These are phyloP conservation scores for Rubia tinctorum DNA, from an alignment of 305 asterid species.

Conservation along the genomic window DNA sequence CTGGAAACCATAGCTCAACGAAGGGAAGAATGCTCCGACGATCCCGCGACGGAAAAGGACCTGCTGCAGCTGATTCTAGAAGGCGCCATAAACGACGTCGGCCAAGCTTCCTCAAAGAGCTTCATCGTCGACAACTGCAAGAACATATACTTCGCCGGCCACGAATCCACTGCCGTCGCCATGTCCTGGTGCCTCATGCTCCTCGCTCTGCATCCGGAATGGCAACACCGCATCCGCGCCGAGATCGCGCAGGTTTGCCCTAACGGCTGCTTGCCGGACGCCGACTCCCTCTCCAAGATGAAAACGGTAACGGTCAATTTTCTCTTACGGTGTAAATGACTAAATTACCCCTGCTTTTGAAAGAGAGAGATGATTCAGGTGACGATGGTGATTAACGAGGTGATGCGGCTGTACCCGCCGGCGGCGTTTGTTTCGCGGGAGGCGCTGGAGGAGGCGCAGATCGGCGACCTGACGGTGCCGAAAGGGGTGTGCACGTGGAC, in stretches of 20 bases:
- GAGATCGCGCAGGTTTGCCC: constrained; percentile 45
- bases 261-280: constrained; percentile 26
- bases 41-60: constrained; percentile 41
- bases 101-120: constrained; percentile 43
- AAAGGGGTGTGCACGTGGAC: constrained; percentile 85
- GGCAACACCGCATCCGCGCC: constrained; percentile 61
- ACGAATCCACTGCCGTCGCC: constrained; percentile 85
- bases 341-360: too few relatives aligned
- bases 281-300: constrained; percentile 57
- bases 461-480: constrained; percentile 63
- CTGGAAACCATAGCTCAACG: constrained; percentile 65
- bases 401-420: constrained; percentile 71
- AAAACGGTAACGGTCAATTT: constrained; percentile 41
- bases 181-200: constrained; percentile 88
- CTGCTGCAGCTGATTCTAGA: constrained; percentile 68
- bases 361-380: constrained; percentile 26
- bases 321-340: too few relatives aligned
- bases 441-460: constrained; percentile 58
- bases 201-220: constrained; percentile 70
- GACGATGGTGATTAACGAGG: constrained; percentile 80
- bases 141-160: constrained; percentile 85
- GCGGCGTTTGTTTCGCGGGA: constrained; percentile 89
- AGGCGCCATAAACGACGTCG: constrained; percentile 52
- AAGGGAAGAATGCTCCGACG: constrained; percentile 31
- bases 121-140: constrained; percentile 88